Evolutionary conservation across 176 grass and related monocot species (phyloP), one percentile per base, ranked within the genome.

Genomic region (Bolboschoenus planiculmis): DNA sequence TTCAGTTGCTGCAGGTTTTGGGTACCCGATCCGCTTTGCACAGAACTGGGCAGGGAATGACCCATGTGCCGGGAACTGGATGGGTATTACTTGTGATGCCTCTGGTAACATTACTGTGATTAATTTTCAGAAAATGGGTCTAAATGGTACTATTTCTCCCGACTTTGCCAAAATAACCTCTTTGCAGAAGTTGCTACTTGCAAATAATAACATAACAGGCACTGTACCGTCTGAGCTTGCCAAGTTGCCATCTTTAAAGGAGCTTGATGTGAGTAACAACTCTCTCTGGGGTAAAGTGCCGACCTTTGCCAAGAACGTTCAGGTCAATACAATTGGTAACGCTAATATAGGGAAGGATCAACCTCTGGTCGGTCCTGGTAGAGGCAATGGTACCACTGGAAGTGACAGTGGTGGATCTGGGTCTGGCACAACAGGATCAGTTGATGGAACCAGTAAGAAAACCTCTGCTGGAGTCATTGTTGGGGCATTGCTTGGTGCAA

Each of bases 381-480:
- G 85, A 23, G 78, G 70, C 53, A 82, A 42, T 60, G 66, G 15
- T 15, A 56, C 8, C 21, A 20, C 31, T 54, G 75, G 16, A 3
- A 39, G 14, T 26, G 26, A 29, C 43, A 40, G 2, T 1, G 14
- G 23, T 46, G 44, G n/a, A n/a, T n/a, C 82, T 0, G 91, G 75
- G 20, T 83, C 42, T n/a, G 14, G 34, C 0, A 13, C 24, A 18
- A 27, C 10, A 51, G 63, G 43, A 14, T 46, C 39, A 56, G 35
- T 18, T 55, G 61, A 2, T 59, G 85, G 81, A 74, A 76, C 34
- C 21, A 81, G 21, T 37, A 66, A 31, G 33, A 75, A 57, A n/a
- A 74, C 85, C 79, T 85, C 92, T 44, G 64, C 7, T 5, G 87
- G 90, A 15, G 81, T 90, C 57, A 91, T 94, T 88, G 87, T 83